Evolutionary conservation across 2,329 filamentous ascomycete genomes (phyloP), one percentile per base, ranked within the genome.

Genomic region (Neonectria sp.): DNA sequence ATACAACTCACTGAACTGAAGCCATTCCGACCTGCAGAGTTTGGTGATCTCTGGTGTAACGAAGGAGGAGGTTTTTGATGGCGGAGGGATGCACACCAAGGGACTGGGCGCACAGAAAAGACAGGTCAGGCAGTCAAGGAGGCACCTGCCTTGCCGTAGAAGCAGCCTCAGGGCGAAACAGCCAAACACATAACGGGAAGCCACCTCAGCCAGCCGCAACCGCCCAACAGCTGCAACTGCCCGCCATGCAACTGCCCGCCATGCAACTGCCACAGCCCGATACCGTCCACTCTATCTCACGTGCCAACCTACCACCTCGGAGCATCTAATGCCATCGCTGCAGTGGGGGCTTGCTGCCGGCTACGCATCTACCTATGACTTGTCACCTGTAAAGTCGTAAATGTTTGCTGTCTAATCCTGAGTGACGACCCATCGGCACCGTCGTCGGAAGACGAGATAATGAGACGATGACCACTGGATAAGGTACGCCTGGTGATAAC

Each of bases 1-100:
- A 13, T 24, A 43, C 24, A 27, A 64, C 62, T 64, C 21, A 64
- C 62, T 25, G 40, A 25, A 60, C 25, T 49, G 62, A 55, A 55
- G 55, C 49, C 43, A 60, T 64, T 51, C 45, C 43, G 43, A 13
- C n/a, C 33, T 25, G 53, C 8, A 43, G 24, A 56, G 24, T 35
- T 43, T 43, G 35, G 40, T 45, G 40, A 31, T 15, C 21, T 53
- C 8, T 25, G 29, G 31, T 37, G n/a, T n/a, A 53, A 24, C 21
- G 51, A 35, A 12, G 45, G 24, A 7, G 40, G 12, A 40, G 40
- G 15, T 21, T 43, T 49, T 43, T 55, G 31, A 27, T 55, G 29
- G 48, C 37, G 24, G 37, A 37, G 33, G n/a, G 29, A 35, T 4
- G n/a, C 37, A 43, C 29, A 24, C 48, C 7, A 29, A 31, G 21